These are phyloP conservation scores for Waltiozyma sp. DNA, from an alignment of 1,139 yeast species.

Conservation along the genomic window DNA sequence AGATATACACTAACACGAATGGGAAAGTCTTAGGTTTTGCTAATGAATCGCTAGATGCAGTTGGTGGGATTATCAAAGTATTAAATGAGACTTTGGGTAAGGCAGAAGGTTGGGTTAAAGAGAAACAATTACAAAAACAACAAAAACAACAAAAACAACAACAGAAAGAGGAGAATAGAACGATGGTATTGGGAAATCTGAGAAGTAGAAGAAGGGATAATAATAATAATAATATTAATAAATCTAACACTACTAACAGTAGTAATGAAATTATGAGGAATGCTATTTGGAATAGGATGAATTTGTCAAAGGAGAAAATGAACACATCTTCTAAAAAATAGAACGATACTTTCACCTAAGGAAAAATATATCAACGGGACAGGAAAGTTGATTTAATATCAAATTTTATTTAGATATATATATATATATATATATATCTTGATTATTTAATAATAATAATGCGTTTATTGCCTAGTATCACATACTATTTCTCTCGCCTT, in stretches of 20 bases:
- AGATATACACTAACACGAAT: constrained; percentile 25
- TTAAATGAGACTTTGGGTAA: constrained; percentile 75
- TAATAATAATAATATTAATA: neutral
- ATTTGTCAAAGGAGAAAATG: neutral
- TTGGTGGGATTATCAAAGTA: constrained; percentile 67
- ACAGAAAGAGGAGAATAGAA: neutral
- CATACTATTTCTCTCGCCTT: too few relatives aligned
- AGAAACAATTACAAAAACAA: constrained; percentile 13
- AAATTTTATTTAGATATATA: too few relatives aligned
- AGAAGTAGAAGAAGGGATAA: neutral
- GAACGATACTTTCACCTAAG: too few relatives aligned
- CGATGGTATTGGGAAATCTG: neutral
- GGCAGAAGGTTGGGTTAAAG: constrained; percentile 74
- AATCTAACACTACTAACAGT: neutral
- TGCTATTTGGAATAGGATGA: constrained; percentile 1
- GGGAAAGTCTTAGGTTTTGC: constrained; percentile 73
- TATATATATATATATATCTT: too few relatives aligned
- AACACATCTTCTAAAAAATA: too few relatives aligned
- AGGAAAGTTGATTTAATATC: too few relatives aligned
- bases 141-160: constrained; percentile 3
- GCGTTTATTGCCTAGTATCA: too few relatives aligned
- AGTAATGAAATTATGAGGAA: neutral
- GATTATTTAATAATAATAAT: too few relatives aligned
- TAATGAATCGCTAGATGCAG: constrained; percentile 82
- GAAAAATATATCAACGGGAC: too few relatives aligned